A percentile compares a stretch with the other conserved stretches of the same genome.
Evolutionary conservation across 345 rosid genomes (phyloP).

Genomic region (Lumnitzera racemosa): DNA sequence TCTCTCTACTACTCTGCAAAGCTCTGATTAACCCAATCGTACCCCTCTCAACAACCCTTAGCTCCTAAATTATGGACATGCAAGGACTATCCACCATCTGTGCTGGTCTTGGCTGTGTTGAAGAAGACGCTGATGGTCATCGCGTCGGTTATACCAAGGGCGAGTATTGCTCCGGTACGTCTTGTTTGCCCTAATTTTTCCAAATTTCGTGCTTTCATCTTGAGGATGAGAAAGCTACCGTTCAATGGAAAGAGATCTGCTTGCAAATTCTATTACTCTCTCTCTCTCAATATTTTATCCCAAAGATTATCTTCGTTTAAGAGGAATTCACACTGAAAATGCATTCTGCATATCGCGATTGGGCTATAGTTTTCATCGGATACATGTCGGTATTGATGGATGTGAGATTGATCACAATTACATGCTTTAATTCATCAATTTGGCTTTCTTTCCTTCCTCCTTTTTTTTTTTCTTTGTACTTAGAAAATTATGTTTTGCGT

Average conservation of each 20-base stretch:
- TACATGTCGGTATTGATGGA: too few species aligned
- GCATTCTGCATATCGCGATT: too few species aligned
- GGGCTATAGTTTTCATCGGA: too few species aligned
- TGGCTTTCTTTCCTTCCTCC: too few species aligned
- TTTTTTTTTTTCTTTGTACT: too few species aligned
- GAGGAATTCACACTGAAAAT: too few species aligned
- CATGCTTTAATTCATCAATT: too few species aligned
- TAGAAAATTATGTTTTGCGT: too few species aligned
- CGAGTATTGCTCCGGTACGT: slow-evolving; percentile 53
- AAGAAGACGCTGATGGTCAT: slow-evolving; percentile 39
- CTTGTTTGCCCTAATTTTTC: neutral
- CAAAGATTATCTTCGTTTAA: too few species aligned
- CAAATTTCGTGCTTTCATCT: neutral
- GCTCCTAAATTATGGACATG: slow-evolving; percentile 30
- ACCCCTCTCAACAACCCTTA: neutral
- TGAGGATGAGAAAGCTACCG: neutral
- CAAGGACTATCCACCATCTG: slow-evolving; percentile 64
- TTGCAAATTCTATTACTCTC: neutral
- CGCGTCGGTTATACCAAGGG: slow-evolving; percentile 55
- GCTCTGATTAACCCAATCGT: neutral
- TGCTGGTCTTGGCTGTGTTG: slow-evolving; percentile 53
- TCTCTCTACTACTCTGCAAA: neutral
- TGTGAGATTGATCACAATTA: too few species aligned
- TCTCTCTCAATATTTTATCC: too few species aligned
- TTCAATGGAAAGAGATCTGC: neutral